Percentiles rank a stretch among this genome's conserved stretches.
Conservation (phyloP, 805 yeast species). For the Candida montana region DNA sequence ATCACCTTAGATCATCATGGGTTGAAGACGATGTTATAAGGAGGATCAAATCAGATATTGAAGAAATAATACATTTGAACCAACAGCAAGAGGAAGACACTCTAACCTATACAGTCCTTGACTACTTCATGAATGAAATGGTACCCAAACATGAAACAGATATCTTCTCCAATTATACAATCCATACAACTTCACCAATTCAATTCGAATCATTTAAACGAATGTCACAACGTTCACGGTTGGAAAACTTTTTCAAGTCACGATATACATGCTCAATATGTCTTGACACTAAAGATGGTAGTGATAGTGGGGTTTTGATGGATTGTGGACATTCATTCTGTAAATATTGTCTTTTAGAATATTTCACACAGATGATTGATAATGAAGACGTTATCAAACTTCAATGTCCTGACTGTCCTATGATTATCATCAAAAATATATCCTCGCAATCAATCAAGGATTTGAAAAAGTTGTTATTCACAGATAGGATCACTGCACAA, state of each 20-base stretch:
- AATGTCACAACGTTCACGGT: constrained; percentile 22
- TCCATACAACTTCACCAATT: constrained; percentile 3
- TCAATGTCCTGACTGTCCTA: constrained; percentile 51
- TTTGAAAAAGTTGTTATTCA: constrained; percentile 35
- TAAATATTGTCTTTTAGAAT: constrained; percentile 37
- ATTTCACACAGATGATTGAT: constrained; percentile 35
- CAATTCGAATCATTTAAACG: constrained; percentile 12
- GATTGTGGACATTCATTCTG: constrained; percentile 50
- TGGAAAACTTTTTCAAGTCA: constrained; percentile 26
- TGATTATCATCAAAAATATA: constrained; percentile 17
- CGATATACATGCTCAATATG: constrained; percentile 56
- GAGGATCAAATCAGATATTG: neutral
- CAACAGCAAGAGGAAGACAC: no score
- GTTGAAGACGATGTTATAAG: neutral
- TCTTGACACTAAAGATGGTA: constrained; percentile 44
- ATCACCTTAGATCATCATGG: neutral
- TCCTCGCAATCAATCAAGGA: constrained; percentile 22
- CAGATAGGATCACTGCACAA: constrained; percentile 33
- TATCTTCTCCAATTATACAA: constrained; percentile 12
- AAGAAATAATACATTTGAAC: no score
- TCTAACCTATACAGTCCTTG: constrained; percentile 37
- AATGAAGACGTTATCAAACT: constrained; percentile 46
- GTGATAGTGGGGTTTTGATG: constrained; percentile 25
- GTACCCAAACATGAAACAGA: constrained; percentile 2
- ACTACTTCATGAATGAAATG: constrained; percentile 29